phyloP scores from a whole-genome alignment of 1,284 basidiomycete species.

The Ceratorhiza oryzae-sativae region DNA sequence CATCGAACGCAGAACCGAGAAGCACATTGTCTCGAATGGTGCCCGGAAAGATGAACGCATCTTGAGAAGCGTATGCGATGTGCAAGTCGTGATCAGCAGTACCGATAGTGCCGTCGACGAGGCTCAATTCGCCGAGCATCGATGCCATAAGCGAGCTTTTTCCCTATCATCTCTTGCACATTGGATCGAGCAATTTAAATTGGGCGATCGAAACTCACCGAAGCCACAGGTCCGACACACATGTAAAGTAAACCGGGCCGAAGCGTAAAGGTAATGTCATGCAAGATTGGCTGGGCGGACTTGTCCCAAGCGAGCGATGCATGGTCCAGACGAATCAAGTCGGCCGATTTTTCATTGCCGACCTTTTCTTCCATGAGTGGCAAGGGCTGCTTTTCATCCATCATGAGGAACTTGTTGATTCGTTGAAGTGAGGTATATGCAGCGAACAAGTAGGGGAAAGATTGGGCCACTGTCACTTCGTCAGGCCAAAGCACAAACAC shows the following conservation, averaged over 20 bases:
- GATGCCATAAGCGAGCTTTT: conserved; percentile 40
- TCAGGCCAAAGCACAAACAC: neutral
- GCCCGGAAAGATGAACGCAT: conserved; percentile 46
- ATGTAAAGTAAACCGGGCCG: conserved; percentile 42
- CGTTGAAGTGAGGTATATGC: conserved; percentile 46
- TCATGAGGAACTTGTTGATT: conserved; percentile 44
- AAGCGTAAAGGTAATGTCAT: conserved; percentile 41
- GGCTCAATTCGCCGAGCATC: conserved; percentile 39
- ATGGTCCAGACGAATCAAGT: neutral
- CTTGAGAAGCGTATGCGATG: conserved; percentile 47
- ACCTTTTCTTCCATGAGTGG: neutral
- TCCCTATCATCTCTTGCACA: conserved; percentile 20
- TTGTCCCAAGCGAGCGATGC: conserved; percentile 37
- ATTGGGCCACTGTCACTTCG: conserved; percentile 42
- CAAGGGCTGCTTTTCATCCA: conserved; percentile 37
- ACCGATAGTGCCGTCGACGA: conserved; percentile 10
- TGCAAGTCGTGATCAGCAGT: conserved; percentile 7
- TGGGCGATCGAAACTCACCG: conserved; percentile 39
- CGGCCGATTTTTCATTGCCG: neutral
- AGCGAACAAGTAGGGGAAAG: conserved; percentile 45
- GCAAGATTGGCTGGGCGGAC: conserved; percentile 18
- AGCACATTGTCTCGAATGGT: conserved; percentile 46
- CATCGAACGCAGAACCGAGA: conserved; percentile 40
- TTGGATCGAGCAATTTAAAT: neutral
- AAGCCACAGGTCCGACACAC: conserved; percentile 46